Base-by-base conservation (phyloP, 352 stramenopile species). In the Phytophthora boehmeriae region DNA sequence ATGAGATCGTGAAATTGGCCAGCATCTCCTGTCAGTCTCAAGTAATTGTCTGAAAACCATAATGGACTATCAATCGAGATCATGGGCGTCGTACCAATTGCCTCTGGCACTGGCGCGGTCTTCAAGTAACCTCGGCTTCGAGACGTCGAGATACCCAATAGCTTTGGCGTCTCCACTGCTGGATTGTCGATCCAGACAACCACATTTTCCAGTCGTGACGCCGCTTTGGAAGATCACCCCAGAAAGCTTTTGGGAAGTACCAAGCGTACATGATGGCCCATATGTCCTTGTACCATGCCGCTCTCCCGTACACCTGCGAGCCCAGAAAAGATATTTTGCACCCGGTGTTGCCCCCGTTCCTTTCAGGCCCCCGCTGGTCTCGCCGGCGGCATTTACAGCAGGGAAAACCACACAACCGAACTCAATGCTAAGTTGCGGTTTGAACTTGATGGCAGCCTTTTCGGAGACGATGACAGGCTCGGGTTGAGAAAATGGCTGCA, bases 201-300 rank as follows among this genome's bases (percentile, higher is more conserved):
- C 5, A 45, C 59, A 36, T 20, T 62, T 43, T 44, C 59, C 59
- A 67, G 22, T 67, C 59, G 27, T 67, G 59, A 19, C 57, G 35
- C 35, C 57, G 19, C 0, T 35, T 49, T 9, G 58, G 3, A 17
- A 51, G 34, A 8, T 52, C 39, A 4, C 34, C 28, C 43, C 42
- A 62, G 35, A 62, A 67, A 1, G 43, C 51, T 36, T 67, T 67
- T 5, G 59, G 59, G 20, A 61, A 67, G 42, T 62, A 62, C 51
- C 59, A 67, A 8, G 51, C 44, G 9, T 66, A 66, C 57, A 59
- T 19, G 32, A 65, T 65, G 43, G 57, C 57, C 14, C 39, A 54
- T 5, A 45, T 57, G 5, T 16, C 53, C 1, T 66, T 66, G 44
- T 56, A 63, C 52, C 45, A 63, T 9, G 27, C 20, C 19, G 52